Conservation (phyloP, 345 rosid genomes). For the Lepidium africanum region DNA sequence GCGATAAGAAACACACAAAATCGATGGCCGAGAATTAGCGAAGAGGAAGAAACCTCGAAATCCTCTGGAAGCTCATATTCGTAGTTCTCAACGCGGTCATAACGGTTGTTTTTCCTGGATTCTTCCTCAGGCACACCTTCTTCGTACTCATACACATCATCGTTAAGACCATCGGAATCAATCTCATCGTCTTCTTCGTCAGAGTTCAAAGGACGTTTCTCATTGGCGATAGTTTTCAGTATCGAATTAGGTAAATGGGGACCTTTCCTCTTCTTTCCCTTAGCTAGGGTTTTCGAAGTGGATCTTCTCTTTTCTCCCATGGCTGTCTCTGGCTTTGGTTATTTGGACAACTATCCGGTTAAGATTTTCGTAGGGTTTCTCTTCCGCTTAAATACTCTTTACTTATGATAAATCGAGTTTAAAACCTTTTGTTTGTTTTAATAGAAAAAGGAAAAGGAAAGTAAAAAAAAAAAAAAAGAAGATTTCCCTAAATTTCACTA, state of each 20-base stretch:
- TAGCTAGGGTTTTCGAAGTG: slow-evolving; percentile 14
- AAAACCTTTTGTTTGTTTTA: no score
- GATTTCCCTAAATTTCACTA: background rate
- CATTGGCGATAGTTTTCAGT: slow-evolving; percentile 40
- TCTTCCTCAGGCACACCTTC: slow-evolving; percentile 75
- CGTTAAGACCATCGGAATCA: slow-evolving; percentile 40
- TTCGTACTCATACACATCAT: slow-evolving; percentile 77
- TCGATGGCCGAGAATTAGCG: background rate
- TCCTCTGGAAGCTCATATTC: slow-evolving; percentile 66
- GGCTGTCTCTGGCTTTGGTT: background rate
- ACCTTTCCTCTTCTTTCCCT: slow-evolving; percentile 34
- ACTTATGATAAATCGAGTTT: no score
- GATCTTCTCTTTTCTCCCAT: slow-evolving; percentile 24
- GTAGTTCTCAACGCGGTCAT: slow-evolving; percentile 57
- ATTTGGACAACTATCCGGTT: background rate
- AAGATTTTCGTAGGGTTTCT: slow-evolving; percentile 10
- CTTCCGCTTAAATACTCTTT: background rate
- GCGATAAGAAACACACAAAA: background rate
- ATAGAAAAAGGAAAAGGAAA: background rate
- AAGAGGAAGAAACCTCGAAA: slow-evolving; percentile 41
- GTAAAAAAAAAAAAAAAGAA: background rate
- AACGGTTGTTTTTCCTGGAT: slow-evolving; percentile 68
- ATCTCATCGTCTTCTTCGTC: slow-evolving; percentile 62
- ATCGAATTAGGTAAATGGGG: slow-evolving; percentile 68
- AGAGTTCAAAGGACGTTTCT: slow-evolving; percentile 39